Conservation (phyloP, 1,284 basidiomycete genomes). For the Schizopora paradoxa region DNA sequence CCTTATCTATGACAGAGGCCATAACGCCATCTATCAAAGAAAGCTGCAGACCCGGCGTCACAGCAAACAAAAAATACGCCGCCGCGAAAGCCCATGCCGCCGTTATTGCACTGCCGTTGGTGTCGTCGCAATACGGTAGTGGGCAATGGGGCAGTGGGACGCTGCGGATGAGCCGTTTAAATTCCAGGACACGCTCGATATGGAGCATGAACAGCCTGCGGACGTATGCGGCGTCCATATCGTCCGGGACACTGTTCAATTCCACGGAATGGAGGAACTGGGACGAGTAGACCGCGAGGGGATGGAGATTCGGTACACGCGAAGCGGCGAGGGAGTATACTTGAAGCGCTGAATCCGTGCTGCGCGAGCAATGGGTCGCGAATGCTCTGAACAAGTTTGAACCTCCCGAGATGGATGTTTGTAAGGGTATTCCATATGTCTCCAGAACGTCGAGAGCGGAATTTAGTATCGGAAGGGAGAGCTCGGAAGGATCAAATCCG, state of each 20-base stretch:
- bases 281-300: constrained; percentile 32
- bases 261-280: constrained; percentile 31
- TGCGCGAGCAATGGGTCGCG: too few species aligned
- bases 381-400: too few species aligned
- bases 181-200: constrained; percentile 30
- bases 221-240: constrained; percentile 36
- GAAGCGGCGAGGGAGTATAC: constrained; percentile 34
- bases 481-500: too few species aligned
- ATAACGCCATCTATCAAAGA: too few species aligned
- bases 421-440: too few species aligned
- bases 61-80: constrained; percentile 33
- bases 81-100: constrained; percentile 33
- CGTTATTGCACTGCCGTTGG: constrained; percentile 27
- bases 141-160: constrained; percentile 31
- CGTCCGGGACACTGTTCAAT: constrained; percentile 26
- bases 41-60: too few species aligned
- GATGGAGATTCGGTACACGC: constrained; percentile 26
- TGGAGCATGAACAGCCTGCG: constrained; percentile 38
- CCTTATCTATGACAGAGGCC: too few species aligned
- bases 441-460: too few species aligned
- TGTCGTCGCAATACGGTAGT: constrained; percentile 24
- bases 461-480: too few species aligned
- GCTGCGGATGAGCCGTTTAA: constrained; percentile 31
- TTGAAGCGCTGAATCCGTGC: constrained; percentile 33
- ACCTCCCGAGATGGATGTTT: too few species aligned